Conservation (phyloP, 768 basidiomycete species). For the Chalciporus chontae region DNA sequence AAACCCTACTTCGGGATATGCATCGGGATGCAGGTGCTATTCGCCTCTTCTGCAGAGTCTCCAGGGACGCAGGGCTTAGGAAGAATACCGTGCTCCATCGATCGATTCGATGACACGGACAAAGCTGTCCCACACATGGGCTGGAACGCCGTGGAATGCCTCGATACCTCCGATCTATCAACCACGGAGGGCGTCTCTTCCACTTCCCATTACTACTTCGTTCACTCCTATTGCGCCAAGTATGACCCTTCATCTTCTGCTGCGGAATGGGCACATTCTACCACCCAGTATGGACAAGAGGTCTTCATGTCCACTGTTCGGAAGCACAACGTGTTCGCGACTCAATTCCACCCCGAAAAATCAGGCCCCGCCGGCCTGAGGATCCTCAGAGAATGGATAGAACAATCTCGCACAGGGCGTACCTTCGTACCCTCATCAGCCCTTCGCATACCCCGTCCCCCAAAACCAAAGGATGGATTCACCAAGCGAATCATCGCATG, state of each 20-base stretch:
- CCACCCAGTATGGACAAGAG: slow-evolving; percentile 93
- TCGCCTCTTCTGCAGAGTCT: slow-evolving; percentile 80
- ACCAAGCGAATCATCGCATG: slow-evolving; percentile 96
- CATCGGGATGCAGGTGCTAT: slow-evolving; percentile 97
- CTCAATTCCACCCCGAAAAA: slow-evolving; percentile 99
- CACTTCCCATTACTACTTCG: slow-evolving; percentile 87
- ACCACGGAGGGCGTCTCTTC: slow-evolving; percentile 46
- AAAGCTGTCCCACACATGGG: slow-evolving; percentile 98
- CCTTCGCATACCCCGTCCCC: slow-evolving; percentile 32
- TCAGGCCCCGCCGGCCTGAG: slow-evolving; percentile 84
- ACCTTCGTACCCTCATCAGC: slow-evolving; percentile 26
- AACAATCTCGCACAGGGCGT: slow-evolving; percentile 44
- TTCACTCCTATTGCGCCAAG: slow-evolving; percentile 89
- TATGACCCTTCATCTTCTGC: slow-evolving; percentile 62
- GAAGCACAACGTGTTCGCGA: slow-evolving; percentile 82
- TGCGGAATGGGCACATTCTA: slow-evolving; percentile 76
- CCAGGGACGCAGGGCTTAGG: slow-evolving; percentile 67
- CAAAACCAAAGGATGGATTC: slow-evolving; percentile 56
- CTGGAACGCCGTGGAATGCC: slow-evolving; percentile 78
- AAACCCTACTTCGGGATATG: slow-evolving; percentile 97
- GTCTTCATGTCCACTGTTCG: slow-evolving; percentile 83
- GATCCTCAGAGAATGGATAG: slow-evolving; percentile 79
- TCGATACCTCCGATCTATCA: slow-evolving; percentile 40
- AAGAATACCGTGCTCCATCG: slow-evolving; percentile 78
- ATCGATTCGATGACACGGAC: slow-evolving; percentile 60